Base-by-base conservation (phyloP, 1,139 yeast species). In the Geotrichum klebahnii region DNA sequence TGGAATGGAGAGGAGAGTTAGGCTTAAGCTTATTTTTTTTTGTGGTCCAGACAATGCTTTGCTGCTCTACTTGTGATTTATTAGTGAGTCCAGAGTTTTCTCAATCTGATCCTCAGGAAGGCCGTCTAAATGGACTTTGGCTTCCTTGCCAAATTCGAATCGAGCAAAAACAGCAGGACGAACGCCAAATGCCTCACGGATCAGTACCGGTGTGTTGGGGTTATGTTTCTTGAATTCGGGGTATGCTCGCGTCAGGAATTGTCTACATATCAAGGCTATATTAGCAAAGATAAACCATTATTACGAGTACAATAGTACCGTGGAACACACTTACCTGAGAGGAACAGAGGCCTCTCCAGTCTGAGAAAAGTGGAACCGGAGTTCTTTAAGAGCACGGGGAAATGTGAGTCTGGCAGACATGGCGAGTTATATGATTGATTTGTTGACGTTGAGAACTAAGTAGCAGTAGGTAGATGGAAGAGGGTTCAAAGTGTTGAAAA, bases 331-430 rank as follows among this genome's bases (percentile, higher is more conserved):
- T 56, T 61, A 72, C 76, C 73, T 77, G 61, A 83, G 74, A 24
- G 85, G 81, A 23, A 75, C 73, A 24, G 89, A 79, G 9, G 87
- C 80, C 57, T 80, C 80, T 31, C 87, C 86, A 26, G 85, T 77
- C 68, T 84, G 94, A 47, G 88, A 82, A 57, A 85, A 76, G 63
- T 84, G 87, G 69, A 85, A 84, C 67, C 95, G 79, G 63, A 85
- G 75, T 72, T 85, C 94, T 66, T 76, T 84, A 59, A 85, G 76
- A 24, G 85, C 78, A 53, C 73, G 71, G 40, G 90, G 86, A 55
- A 84, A 72, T 45, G 77, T 76, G 64, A 77, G 77, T 65, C 78
- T 81, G 52, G 73, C 62, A 29, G 53, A 47, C 53, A 51, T 51
- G 42, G 38, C 32, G 31, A 26, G 19, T 23, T 28, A 24, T 40